These are phyloP conservation scores for Phytopythium boreale DNA, from an alignment of 352 stramenopile species.

Conservation along the genomic window DNA sequence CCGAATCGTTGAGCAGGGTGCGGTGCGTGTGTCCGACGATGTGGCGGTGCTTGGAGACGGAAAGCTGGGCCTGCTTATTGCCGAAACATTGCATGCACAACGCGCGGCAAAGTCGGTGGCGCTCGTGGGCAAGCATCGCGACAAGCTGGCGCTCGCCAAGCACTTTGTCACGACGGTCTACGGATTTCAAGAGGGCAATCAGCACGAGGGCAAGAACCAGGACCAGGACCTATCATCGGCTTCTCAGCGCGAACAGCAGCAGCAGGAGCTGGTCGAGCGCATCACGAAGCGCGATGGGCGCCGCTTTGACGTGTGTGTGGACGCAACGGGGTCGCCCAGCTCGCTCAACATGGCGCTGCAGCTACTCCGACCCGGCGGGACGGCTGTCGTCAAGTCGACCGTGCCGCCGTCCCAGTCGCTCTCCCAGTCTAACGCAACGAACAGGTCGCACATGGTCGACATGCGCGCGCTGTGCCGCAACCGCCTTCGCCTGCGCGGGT, in stretches of 20 bases:
- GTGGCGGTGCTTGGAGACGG: conserved; percentile 87
- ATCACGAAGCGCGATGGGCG: conserved; percentile 13
- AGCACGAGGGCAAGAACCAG: background rate
- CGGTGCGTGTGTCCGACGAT: conserved; percentile 48
- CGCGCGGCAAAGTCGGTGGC: conserved; percentile 28
- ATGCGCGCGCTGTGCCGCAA: conserved; percentile 31
- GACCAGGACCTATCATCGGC: background rate
- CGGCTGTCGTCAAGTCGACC: conserved; percentile 54
- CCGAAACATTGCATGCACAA: conserved; percentile 64
- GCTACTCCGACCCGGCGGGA: conserved; percentile 33
- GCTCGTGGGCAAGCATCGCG: conserved; percentile 57
- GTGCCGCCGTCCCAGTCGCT: background rate
- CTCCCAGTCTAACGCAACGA: conserved; percentile 17
- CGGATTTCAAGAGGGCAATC: conserved; percentile 13
- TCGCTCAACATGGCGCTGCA: conserved; percentile 39
- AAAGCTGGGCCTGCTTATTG: conserved; percentile 85
- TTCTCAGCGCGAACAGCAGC: conserved; percentile 15
- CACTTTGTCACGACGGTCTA: conserved; percentile 36
- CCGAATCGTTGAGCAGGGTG: conserved; percentile 79
- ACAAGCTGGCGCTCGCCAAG: conserved; percentile 53
- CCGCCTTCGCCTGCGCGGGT: conserved; percentile 50
- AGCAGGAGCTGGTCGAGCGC: conserved; percentile 15
- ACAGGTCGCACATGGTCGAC: conserved; percentile 27
- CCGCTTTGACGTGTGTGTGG: conserved; percentile 62
- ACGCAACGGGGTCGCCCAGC: conserved; percentile 52